A percentile compares a stretch with the other conserved stretches of the same genome.
Conservation (phyloP, 495 filamentous ascomycete genomes). For the Penicillium daleae region DNA sequence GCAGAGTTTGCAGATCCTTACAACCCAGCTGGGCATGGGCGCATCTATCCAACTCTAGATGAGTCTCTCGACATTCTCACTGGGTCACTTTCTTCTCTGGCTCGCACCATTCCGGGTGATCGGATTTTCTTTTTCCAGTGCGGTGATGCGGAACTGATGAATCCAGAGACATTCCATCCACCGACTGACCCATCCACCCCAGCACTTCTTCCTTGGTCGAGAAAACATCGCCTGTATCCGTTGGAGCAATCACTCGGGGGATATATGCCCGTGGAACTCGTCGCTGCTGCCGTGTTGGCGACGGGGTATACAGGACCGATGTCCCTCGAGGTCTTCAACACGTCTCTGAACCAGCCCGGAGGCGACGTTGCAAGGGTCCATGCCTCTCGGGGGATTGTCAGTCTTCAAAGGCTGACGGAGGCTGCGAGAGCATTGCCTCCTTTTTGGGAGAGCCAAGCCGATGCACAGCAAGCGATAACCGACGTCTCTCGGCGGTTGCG, state of each 20-base stretch:
- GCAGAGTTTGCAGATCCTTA: slow-evolving; percentile 70
- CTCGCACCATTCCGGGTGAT: slow-evolving; percentile 57
- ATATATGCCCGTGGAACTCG: slow-evolving; percentile 66
- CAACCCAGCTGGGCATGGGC: slow-evolving; percentile 32
- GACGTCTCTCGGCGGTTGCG: slow-evolving; percentile 11
- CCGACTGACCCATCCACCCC: slow-evolving; percentile 29
- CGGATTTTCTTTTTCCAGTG: slow-evolving; percentile 76
- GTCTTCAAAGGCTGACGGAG: slow-evolving; percentile 22
- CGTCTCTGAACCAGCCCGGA: slow-evolving; percentile 29
- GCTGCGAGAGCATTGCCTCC: slow-evolving; percentile 18
- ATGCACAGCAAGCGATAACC: slow-evolving; percentile 6
- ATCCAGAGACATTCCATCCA: slow-evolving; percentile 40
- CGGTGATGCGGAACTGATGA: slow-evolving; percentile 63
- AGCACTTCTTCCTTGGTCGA: slow-evolving; percentile 37
- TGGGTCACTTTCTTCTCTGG: slow-evolving; percentile 49
- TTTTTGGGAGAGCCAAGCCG: slow-evolving; percentile 28
- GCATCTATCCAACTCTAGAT: slow-evolving; percentile 29
- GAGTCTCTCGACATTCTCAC: slow-evolving; percentile 31
- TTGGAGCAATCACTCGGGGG: slow-evolving; percentile 52
- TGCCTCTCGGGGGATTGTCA: slow-evolving; percentile 31
- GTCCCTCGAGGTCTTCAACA: slow-evolving; percentile 66
- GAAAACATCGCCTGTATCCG: slow-evolving; percentile 56
- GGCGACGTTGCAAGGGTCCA: slow-evolving; percentile 22
- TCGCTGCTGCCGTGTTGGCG: slow-evolving; percentile 60
- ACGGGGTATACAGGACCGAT: slow-evolving; percentile 67